Conservation (phyloP, 2,329 filamentous ascomycete genomes). For the Sclerotinia sclerotiorum region DNA sequence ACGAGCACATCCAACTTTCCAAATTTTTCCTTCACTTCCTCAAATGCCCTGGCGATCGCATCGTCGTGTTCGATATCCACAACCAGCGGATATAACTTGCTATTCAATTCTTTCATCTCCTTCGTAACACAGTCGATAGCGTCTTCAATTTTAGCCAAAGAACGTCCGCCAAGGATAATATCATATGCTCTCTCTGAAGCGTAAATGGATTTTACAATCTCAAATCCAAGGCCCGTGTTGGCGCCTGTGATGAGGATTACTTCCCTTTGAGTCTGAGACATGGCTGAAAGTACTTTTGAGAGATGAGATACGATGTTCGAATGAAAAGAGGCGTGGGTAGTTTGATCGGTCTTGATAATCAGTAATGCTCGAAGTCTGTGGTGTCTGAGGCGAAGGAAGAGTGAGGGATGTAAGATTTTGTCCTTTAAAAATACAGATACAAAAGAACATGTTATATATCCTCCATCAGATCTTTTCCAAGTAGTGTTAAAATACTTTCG, state of each 20-base stretch:
- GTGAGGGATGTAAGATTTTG: no score
- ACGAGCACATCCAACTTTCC: constrained; percentile 42
- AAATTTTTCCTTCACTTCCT: constrained; percentile 35
- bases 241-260: constrained; percentile 43
- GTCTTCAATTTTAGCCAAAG: constrained; percentile 43
- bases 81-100: constrained; percentile 32
- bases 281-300: no score
- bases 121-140: constrained; percentile 42
- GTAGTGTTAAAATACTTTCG: no score
- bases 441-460: no score
- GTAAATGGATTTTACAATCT: constrained; percentile 38
- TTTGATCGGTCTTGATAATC: no score
- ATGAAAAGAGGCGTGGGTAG: no score
- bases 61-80: constrained; percentile 40
- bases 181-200: constrained; percentile 26
- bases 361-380: no score
- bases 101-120: constrained; percentile 41
- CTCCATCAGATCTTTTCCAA: no score
- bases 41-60: constrained; percentile 40
- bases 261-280: not conserved
- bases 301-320: no score
- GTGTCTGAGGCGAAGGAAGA: no score
- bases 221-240: constrained; percentile 45
- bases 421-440: no score
- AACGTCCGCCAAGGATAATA: constrained; percentile 47